phyloP scores from a whole-genome alignment of 1,284 basidiomycete genomes.

The Ceratobasidium sp. region DNA sequence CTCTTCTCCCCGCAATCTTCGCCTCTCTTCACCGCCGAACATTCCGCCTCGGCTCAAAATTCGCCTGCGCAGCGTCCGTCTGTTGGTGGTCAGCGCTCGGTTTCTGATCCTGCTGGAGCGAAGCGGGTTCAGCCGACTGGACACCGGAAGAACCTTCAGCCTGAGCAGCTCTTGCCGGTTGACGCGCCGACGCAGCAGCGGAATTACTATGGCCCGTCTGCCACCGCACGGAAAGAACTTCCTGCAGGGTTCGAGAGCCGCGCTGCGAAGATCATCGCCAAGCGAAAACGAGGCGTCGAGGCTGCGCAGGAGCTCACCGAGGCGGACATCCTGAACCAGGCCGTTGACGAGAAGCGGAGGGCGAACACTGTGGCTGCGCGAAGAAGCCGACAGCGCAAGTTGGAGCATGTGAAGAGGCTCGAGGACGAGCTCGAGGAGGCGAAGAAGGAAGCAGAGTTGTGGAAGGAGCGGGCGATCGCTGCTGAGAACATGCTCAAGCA shows the following conservation, averaged over 20 bases:
- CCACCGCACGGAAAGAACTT: constrained; percentile 68
- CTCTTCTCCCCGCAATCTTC: constrained; percentile 25
- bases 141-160: constrained; percentile 62
- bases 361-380: constrained; percentile 85
- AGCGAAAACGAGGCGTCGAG: constrained; percentile 43
- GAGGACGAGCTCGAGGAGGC: constrained; percentile 62
- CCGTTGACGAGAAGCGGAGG: constrained; percentile 79
- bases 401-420: constrained; percentile 73
- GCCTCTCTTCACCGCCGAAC: constrained; percentile 17
- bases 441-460: constrained; percentile 64
- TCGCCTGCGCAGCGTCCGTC: too few species aligned
- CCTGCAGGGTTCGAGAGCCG: constrained; percentile 60
- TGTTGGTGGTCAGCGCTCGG: constrained; percentile 40
- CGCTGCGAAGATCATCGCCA: constrained; percentile 52
- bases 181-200: constrained; percentile 68
- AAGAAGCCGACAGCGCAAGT: constrained; percentile 77
- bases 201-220: constrained; percentile 65
- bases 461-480: constrained; percentile 62
- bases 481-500: constrained; percentile 42
- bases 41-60: background rate
- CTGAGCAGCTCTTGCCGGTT: constrained; percentile 63
- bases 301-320: constrained; percentile 60
- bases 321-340: constrained; percentile 57
- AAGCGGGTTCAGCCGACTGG: constrained; percentile 64
- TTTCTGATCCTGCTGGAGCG: constrained; percentile 53